Percentiles rank a stretch among this genome's conserved stretches.
Evolutionary conservation across 208 protist species (phyloP).

Genomic region (Trypanosoma lewisi): DNA sequence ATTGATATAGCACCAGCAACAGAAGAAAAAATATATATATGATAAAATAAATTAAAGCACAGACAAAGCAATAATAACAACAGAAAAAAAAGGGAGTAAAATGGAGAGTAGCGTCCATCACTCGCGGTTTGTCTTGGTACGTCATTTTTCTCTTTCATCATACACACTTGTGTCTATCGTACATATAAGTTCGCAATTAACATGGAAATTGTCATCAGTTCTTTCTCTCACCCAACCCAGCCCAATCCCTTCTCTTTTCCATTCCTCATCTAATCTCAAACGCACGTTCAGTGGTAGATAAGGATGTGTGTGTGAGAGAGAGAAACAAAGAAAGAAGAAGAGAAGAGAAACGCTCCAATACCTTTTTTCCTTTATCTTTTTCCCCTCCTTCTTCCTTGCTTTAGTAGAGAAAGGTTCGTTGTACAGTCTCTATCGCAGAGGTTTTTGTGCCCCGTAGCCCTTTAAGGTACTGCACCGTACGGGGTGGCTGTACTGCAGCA

Average conservation of each 20-base stretch:
- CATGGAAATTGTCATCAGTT: neutral
- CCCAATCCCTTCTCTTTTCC: neutral
- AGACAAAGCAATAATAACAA: neutral
- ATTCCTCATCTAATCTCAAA: neutral
- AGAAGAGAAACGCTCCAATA: slow-evolving; percentile 14
- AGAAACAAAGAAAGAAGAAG: slow-evolving; percentile 18
- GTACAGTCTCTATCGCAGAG: slow-evolving; percentile 80
- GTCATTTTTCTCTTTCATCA: neutral
- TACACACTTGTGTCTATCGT: neutral
- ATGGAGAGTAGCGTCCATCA: neutral
- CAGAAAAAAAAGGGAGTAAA: neutral
- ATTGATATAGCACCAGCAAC: neutral
- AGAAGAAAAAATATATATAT: too few species aligned
- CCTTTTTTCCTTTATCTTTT: slow-evolving; percentile 4
- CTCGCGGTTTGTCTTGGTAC: neutral
- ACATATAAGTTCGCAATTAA: slow-evolving; percentile 1
- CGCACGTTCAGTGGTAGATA: neutral
- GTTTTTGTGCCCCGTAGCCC: slow-evolving; percentile 79
- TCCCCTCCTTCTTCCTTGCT: neutral
- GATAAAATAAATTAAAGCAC: neutral
- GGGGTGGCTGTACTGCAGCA: slow-evolving; percentile 74
- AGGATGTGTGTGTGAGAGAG: too few species aligned
- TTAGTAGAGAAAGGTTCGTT: slow-evolving; percentile 73
- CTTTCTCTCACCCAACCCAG: neutral
- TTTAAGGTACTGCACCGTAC: slow-evolving; percentile 87